Base-by-base conservation (phyloP, 768 basidiomycete genomes). In the Amanita phalloides region DNA sequence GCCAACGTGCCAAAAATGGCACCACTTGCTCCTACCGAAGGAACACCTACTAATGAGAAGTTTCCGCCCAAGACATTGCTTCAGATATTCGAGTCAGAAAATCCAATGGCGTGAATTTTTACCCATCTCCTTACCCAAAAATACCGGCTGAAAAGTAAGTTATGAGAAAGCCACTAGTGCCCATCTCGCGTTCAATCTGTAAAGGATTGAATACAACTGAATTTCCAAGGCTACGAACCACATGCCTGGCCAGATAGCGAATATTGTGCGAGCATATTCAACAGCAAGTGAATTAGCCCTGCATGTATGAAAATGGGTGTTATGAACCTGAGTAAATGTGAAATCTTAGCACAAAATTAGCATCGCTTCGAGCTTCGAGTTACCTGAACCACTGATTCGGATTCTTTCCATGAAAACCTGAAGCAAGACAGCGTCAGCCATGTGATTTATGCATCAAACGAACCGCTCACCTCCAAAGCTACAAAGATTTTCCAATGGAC, bases 291-390 rank as follows among this genome's bases (percentile, higher is more conserved):
- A n/a, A 99, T 73, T 53, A 99, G 73, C n/a, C 95, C 95, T 9
- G 91, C 96, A 58, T 98, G 95, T 4, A 97, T 68, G 62, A 98
- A 96, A 47, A 95, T 86, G 7, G 93, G 78, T 1, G 84, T 82
- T 58, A 93, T 84, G 61, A 94, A 94, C 56, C 90, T 87, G 57
- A 44, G 41, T 25, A 53, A 57, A 38, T 50, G 58, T 51, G 9
- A 53, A 48, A 26, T 35, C 35, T 23, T 6, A 20, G 44, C n/a
- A 32, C 33, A 14, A 48, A 35, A 21, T 10, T 14, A 25, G 10
- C 25, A 30, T 47, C 28, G 5, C 42, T 28, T 5, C 21, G 45
- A 6, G 67, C 42, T 28, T 5, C 21, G 45, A 6, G 67, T 23
- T 43, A 76, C 69, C 72, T 62, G 60, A 74, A 77, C 72, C 71